phyloP scores from a whole-genome alignment of 148 eudicot genomes.

The Heliamphora exappendiculata region DNA sequence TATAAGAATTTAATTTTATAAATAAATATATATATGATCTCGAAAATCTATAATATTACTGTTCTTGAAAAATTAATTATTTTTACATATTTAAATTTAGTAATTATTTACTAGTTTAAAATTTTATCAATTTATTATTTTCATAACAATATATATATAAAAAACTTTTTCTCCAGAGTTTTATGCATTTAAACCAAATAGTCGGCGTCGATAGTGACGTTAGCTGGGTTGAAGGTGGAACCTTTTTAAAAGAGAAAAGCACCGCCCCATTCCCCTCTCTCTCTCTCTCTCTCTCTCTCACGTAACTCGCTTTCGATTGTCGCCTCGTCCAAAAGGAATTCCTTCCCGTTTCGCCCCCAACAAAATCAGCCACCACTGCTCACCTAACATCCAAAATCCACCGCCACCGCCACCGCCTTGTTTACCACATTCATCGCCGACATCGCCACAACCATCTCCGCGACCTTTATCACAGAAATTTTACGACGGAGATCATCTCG shows the following conservation, averaged over 20 bases:
- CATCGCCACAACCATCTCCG: neutral
- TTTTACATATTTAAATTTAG: too few species aligned
- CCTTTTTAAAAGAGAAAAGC: constrained; percentile 6
- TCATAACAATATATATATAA: too few species aligned
- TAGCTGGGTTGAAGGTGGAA: neutral
- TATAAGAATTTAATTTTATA: too few species aligned
- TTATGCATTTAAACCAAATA: neutral
- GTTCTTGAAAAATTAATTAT: too few species aligned
- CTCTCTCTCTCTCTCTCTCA: neutral
- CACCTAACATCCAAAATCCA: neutral
- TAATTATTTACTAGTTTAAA: too few species aligned
- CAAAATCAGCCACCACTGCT: neutral
- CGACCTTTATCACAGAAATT: neutral
- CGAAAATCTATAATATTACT: too few species aligned
- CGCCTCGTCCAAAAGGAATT: constrained; percentile 12
- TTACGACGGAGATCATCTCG: neutral
- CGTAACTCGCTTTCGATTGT: neutral
- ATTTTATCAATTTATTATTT: too few species aligned
- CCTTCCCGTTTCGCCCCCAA: neutral
- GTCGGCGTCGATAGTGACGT: neutral
- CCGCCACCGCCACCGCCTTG: neutral
- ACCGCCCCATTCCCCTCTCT: neutral
- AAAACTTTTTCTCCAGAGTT: neutral
- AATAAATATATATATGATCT: too few species aligned
- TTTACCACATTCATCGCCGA: neutral